phyloP scores from a whole-genome alignment of 2,329 filamentous ascomycete genomes.

The Talaromyces sp. region DNA sequence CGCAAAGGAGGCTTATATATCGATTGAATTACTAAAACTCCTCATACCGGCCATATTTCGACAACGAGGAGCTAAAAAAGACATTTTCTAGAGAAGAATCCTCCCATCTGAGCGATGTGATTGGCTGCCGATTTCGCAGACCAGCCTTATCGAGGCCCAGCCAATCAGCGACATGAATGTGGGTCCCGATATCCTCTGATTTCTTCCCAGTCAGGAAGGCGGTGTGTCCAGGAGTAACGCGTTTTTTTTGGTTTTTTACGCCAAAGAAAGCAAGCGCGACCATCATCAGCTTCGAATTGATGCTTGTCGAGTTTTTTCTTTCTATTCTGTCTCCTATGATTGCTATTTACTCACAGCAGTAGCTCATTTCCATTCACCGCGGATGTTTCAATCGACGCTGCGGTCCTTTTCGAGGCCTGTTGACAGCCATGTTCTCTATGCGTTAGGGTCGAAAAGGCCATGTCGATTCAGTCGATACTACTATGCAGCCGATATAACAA shows the following conservation, averaged over 20 bases:
- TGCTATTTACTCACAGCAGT: neutral
- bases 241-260: neutral
- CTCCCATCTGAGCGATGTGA: neutral
- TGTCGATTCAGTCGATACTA: constrained; percentile 23
- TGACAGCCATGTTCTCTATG: constrained; percentile 31
- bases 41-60: neutral
- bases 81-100: neutral
- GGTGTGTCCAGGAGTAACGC: constrained; percentile 13
- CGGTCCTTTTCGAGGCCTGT: constrained; percentile 32
- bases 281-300: neutral
- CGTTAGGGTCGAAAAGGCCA: constrained; percentile 22
- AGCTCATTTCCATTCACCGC: constrained; percentile 12
- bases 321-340: neutral
- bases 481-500: constrained; percentile 15
- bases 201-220: constrained; percentile 1
- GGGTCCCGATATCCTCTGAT: neutral
- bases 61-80: neutral
- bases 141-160: neutral
- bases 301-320: neutral
- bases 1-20: neutral
- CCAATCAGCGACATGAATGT: neutral
- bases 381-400: constrained; percentile 36
- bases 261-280: neutral
- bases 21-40: neutral
- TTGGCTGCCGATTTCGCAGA: neutral